Evolutionary conservation across 1,284 basidiomycete genomes (phyloP), one percentile per base, ranked within the genome.

Genomic region (Tilletia indica): DNA sequence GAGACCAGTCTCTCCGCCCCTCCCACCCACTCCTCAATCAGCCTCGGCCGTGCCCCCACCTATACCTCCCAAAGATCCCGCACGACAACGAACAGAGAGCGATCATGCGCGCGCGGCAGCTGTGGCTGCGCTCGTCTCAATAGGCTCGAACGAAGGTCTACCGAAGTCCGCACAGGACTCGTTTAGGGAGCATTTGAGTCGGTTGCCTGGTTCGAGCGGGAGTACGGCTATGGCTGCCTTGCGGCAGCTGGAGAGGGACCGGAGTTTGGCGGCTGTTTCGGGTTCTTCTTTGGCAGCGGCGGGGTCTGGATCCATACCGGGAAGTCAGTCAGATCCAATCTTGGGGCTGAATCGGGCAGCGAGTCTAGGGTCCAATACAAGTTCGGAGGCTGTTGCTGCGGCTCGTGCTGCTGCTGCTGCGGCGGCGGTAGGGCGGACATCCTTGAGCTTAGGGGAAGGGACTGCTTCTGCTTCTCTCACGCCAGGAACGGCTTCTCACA

Each of bases 61-160:
- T 1, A 58, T 77, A 0, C 76, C 76, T 1, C 61, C 70, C 16
- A 76, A 75, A 39, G 75, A 75, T 61, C 75, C 73, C 1, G 74
- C 71, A 16, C 48, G 69, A n/a, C 47, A 49, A 34, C 58, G 66
- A 9, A 56, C 21, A 36, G 54, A 74, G 71, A 21, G 75, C 73
- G 34, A 70, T 49, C 34, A 21, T 5, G 25, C 34, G n/a, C 56
- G 21, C 16, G 12, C 56, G 21, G 56, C 56, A 12, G 71, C 73
- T 8, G 68, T 31, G 11, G 49, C 49, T n/a, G 68, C 31, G 3
- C 14, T 14, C 9, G 51, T 51, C 0, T 19, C n/a, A 0, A 68
- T 8, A 11, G 48, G 25, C 0, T 51, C 72, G 14, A 45, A 48
- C 5, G 56, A 54, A 19, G 58, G 68, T 4, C 45, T 63, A 16